Conservation (phyloP, 2,329 filamentous ascomycete genomes). For the Fusarium sp. region DNA sequence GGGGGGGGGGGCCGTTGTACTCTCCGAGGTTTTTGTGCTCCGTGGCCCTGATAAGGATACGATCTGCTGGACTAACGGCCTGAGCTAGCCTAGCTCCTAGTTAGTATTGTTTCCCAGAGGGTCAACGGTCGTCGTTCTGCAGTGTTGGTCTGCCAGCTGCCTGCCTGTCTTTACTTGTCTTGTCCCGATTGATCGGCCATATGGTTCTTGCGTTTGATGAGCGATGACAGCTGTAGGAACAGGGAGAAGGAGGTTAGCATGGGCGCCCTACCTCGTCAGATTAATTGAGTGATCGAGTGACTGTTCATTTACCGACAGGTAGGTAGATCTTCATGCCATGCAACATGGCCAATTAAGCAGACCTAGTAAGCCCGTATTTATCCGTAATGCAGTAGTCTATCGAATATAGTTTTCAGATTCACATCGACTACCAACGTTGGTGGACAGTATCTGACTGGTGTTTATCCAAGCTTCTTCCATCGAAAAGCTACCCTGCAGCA, state of each 20-base stretch:
- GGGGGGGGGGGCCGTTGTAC: slow-evolving; percentile 37
- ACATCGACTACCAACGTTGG: too few species aligned
- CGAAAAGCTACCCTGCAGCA: slow-evolving; percentile 17
- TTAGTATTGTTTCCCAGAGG: slow-evolving; percentile 14
- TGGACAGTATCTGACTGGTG: too few species aligned
- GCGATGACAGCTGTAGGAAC: neutral
- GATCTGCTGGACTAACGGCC: slow-evolving; percentile 25
- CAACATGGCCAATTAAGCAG: slow-evolving; percentile 18
- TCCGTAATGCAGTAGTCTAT: neutral
- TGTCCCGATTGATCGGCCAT: too few species aligned
- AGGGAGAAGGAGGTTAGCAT: neutral
- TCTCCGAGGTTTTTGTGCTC: slow-evolving; percentile 10
- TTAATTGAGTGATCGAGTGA: slow-evolving; percentile 5
- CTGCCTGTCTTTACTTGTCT: too few species aligned
- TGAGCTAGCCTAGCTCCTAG: neutral
- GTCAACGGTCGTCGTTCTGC: slow-evolving; percentile 5
- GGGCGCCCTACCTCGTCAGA: slow-evolving; percentile 7
- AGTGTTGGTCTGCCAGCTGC: neutral
- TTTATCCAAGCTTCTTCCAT: neutral
- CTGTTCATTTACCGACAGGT: slow-evolving; percentile 37
- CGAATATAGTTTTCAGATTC: too few species aligned
- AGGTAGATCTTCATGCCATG: slow-evolving; percentile 35
- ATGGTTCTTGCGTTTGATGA: neutral
- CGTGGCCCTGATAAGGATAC: slow-evolving; percentile 31
- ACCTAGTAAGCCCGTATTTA: slow-evolving; percentile 18